Evolutionary conservation across 2,329 filamentous ascomycete genomes (phyloP).

Genomic region (Fusarium sp.): DNA sequence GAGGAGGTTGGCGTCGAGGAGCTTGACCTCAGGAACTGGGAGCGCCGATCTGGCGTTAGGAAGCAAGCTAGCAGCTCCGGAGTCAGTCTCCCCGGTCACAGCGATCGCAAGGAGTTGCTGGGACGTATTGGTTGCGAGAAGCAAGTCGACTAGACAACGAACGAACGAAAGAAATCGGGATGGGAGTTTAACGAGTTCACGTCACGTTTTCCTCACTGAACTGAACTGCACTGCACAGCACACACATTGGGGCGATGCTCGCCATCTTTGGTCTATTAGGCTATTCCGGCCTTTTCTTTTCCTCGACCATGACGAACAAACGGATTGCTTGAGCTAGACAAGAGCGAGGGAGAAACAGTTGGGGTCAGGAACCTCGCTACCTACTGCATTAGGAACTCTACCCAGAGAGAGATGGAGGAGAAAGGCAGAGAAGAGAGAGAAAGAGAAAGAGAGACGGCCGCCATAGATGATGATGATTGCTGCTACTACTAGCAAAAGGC

Average conservation of each 20-base stretch:
- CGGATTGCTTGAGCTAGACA: slow-evolving; percentile 15
- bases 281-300: slow-evolving; percentile 18
- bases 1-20: slow-evolving; percentile 81
- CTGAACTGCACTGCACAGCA: slow-evolving; percentile 25
- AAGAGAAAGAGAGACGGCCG: slow-evolving; percentile 28
- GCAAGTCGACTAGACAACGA: slow-evolving; percentile 63
- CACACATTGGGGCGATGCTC: slow-evolving; percentile 20
- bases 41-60: slow-evolving; percentile 66
- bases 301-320: not conserved
- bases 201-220: slow-evolving; percentile 17
- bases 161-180: not conserved
- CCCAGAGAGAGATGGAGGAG: slow-evolving; percentile 25
- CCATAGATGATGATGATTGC: slow-evolving; percentile 39
- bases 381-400: slow-evolving; percentile 16
- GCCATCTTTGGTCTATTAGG: slow-evolving; percentile 16
- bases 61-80: slow-evolving; percentile 66
- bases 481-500: slow-evolving; percentile 34
- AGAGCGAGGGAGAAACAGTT: slow-evolving; percentile 11
- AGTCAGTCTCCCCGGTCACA: slow-evolving; percentile 77
- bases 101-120: slow-evolving; percentile 83
- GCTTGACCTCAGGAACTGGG: slow-evolving; percentile 74
- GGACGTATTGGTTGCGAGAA: slow-evolving; percentile 88
- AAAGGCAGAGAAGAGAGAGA: slow-evolving; percentile 9
- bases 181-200: slow-evolving; percentile 35
- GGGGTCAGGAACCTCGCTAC: slow-evolving; percentile 31